phyloP scores from a whole-genome alignment of 2,329 filamentous ascomycete species.

The Trichoderma sp. region DNA sequence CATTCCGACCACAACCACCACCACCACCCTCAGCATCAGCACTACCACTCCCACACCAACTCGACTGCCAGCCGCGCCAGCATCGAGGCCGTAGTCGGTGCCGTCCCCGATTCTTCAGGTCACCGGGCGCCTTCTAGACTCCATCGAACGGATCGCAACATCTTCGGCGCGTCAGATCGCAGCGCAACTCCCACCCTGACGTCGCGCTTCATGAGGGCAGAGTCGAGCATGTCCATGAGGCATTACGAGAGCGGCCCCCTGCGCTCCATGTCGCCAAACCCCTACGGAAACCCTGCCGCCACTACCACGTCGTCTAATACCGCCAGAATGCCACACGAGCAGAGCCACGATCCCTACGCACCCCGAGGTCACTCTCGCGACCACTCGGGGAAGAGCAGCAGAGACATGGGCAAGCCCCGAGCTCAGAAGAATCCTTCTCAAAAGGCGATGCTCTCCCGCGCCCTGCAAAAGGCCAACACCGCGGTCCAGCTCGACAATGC shows the following conservation, averaged over 20 bases:
- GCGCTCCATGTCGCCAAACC: conserved; percentile 30
- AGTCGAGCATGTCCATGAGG: conserved; percentile 27
- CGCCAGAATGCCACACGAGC: conserved; percentile 39
- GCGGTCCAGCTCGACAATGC: conserved; percentile 96
- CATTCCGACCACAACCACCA: no score
- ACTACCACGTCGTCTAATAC: conserved; percentile 27
- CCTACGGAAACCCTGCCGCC: conserved; percentile 17
- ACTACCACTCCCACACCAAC: background rate
- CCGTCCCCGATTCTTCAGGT: conserved; percentile 39
- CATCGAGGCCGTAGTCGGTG: conserved; percentile 44
- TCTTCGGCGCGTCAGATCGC: background rate
- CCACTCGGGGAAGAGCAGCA: conserved; percentile 41
- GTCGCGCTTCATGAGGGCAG: conserved; percentile 6
- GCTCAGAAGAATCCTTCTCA: conserved; percentile 65
- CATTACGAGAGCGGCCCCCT: conserved; percentile 23
- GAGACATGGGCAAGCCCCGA: conserved; percentile 37
- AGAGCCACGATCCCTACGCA: conserved; percentile 37
- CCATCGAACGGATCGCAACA: conserved; percentile 34
- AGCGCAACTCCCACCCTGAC: conserved; percentile 10
- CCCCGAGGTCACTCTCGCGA: conserved; percentile 40
- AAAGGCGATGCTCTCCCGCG: conserved; percentile 95
- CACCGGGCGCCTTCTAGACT: conserved; percentile 42
- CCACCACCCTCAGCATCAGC: conserved; percentile 10
- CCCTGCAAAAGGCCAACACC: conserved; percentile 91
- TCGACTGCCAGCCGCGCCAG: conserved; percentile 45